Evolutionary conservation across 805 yeast genomes (phyloP), one percentile per base, ranked within the genome.

Genomic region (Candida sakaeoensis): DNA sequence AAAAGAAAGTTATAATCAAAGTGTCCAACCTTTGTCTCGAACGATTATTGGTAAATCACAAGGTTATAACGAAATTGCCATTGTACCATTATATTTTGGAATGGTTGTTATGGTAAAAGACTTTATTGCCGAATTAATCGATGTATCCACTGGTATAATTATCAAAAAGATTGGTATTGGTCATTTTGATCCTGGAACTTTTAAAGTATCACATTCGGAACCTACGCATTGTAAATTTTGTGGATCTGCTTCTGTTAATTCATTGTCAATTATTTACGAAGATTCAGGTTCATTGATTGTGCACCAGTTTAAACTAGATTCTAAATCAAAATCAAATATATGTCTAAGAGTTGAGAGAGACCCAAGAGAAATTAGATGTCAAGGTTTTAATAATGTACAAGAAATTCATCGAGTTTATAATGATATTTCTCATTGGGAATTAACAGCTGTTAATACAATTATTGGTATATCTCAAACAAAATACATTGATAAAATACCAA

Each of bases 341-440:
- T 88, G 96, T 58, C 61, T 88, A 40, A 77, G 96, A 60, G 95
- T 85, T 28, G 96, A 88, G 60, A 82, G 96, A 74, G 96, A 88
- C 60, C 87, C 91, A 2, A 75, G 95, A 52, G 96, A 88, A 61
- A 85, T 86, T 27, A 77, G 96, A 65, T 88, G 96, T 62, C 70
- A 84, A 29, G 96, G 96, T 19, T 85, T 88, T 55, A 86, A 80
- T 39, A 77, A 83, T 1, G 87, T 79, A 6, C 68, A 74, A 14
- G 95, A 87, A 52, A 79, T 77, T 37, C 82, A 77, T 42, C 77
- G 79, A 57, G 81, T 86, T 79, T 66, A 79, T 30, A 71, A 72
- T 19, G 63, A 75, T 43, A 79, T 85, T n/a, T 85, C 80, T 51
- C 77, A 80, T 14, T 87, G 95, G 95, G 80, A 83, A 47, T 60